Percentiles rank a stretch among this genome's conserved stretches.
These are phyloP conservation scores for Daedalea quercina DNA, from an alignment of 768 basidiomycete species.

Conservation along the genomic window DNA sequence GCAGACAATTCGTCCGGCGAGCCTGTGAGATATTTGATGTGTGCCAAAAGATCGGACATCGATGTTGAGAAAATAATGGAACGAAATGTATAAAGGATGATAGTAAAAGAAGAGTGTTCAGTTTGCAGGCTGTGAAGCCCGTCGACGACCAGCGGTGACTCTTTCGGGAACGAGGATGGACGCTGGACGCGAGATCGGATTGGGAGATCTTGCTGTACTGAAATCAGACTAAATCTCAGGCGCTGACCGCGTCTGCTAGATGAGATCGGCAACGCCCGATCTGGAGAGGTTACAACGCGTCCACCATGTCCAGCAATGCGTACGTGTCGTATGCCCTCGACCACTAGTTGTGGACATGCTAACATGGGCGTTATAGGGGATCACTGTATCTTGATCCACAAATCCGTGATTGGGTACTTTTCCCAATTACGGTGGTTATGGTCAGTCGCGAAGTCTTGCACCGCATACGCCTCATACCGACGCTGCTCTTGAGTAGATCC, in stretches of 20 bases:
- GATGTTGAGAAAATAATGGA: not conserved
- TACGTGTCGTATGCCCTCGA: conserved; percentile 9
- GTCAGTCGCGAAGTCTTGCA: conserved; percentile 35
- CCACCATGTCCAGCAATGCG: conserved; percentile 25
- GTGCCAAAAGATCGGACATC: conserved; percentile 4
- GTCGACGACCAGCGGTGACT: not conserved
- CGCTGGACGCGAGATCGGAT: not conserved
- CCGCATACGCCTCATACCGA: conserved; percentile 1
- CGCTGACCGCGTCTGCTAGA: not conserved
- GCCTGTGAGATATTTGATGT: conserved; percentile 14
- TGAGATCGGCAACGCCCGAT: not conserved
- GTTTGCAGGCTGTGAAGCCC: not conserved
- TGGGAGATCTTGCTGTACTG: not conserved
- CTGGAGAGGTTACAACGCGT: not conserved
- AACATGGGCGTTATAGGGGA: conserved; percentile 20
- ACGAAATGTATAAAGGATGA: not conserved
- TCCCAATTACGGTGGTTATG: conserved; percentile 97
- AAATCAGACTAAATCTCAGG: too few species aligned
- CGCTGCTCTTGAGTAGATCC: conserved; percentile 45
- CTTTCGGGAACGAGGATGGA: not conserved
- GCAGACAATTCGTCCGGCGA: conserved; percentile 17
- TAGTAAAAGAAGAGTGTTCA: too few species aligned
- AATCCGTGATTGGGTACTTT: conserved; percentile 90
- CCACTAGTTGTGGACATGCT: not conserved
- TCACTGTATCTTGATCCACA: conserved; percentile 86